Evolutionary conservation across 2,329 filamentous ascomycete genomes (phyloP).

Genomic region (Trichoderma sp.): DNA sequence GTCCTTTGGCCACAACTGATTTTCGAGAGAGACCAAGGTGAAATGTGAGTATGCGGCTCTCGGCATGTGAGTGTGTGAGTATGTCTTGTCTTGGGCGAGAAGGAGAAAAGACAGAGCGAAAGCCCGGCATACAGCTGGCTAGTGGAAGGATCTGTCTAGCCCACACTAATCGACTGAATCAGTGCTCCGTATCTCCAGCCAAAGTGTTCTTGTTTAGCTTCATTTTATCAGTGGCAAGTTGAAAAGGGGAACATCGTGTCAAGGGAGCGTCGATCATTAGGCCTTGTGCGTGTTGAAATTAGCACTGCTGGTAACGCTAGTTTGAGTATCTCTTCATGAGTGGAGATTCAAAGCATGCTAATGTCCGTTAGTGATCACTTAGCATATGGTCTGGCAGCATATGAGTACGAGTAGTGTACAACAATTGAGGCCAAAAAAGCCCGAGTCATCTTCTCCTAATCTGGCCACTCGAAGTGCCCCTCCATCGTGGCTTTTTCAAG

Average conservation of each 20-base stretch:
- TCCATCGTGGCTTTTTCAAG: not conserved
- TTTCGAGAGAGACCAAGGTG: not conserved
- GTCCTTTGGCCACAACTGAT: not conserved
- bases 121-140: not conserved
- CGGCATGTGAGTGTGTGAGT: not conserved
- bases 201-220: not conserved
- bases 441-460: not conserved
- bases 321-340: not conserved
- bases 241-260: not conserved
- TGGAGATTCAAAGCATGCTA: not conserved
- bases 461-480: not conserved
- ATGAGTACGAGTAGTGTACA: not conserved
- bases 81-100: not conserved
- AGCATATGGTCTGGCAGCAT: not conserved
- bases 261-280: slow-evolving; percentile 12
- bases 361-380: not conserved
- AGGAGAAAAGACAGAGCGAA: not conserved
- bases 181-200: not conserved
- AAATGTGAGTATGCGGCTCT: not conserved
- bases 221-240: not conserved
- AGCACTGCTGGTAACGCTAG: not conserved
- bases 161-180: not conserved
- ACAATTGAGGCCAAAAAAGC: not conserved
- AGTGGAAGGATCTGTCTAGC: slow-evolving; percentile 1
- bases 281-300: not conserved